Base-by-base conservation (phyloP, 371 early-diverging fungal species). In the Mucor ambiguus region DNA sequence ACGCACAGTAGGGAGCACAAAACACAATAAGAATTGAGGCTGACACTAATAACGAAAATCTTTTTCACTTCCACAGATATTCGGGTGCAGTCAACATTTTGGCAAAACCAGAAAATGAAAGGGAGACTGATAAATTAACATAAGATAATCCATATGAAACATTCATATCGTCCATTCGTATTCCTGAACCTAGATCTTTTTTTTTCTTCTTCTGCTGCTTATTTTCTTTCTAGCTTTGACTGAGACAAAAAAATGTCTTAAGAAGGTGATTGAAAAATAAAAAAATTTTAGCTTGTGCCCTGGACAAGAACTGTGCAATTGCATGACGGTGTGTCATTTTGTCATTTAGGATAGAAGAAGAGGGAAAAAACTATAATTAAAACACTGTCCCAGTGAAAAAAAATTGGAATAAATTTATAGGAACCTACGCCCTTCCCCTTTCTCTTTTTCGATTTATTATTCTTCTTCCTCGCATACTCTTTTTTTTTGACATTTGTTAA, bases 31-130 rank as follows among this genome's bases (percentile, higher is more conserved):
- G 26, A 49, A 49, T 28, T 22, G 49, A 49, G 49, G 24, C 28
- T 49, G 49, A 49, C 24, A 41, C 41, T 41, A 41, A 41, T 49
- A 24, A 20, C 24, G 49, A 49, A 49, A 22, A 49, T 49, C 49
- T 49, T 49, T 49, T 49, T 49, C 41, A 18, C n/a, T 38, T 28
- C n/a, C 24, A 30, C 64, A 75, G 78, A 16, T 66, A 69, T 60
- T 59, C 75, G 38, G 78, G 78, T 20, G 78, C 78, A 33, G 70
- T 69, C 14, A 67, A 46, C 60, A 57, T 66, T 22, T 44, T 66
- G n/a, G 11, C 57, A 44, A 46, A 1, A n/a, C 56, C 29, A 30
- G 12, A 41, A 20, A 14, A 48, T 7, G 1, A 24, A 8, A 24
- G 4, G 26, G 24, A 48, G 24, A 11, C 12, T 24, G 49, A 26